Evolutionary conservation across 495 filamentous ascomycete species (phyloP), one percentile per base, ranked within the genome.

Genomic region (Hypoxylon trugodes): DNA sequence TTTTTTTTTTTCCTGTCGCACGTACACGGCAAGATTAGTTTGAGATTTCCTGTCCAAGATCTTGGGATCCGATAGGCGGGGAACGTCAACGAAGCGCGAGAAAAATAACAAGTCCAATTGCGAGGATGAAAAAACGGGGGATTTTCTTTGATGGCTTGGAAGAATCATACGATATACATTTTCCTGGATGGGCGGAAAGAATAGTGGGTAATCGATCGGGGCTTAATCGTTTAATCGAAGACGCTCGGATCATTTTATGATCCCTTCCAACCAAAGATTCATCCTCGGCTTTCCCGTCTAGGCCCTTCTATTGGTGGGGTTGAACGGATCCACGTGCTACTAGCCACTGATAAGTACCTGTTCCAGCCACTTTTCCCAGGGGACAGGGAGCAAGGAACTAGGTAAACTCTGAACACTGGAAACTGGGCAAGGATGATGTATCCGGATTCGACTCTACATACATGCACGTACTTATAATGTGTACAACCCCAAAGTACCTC

Each of bases 51-150:
- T 56, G 9, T 54, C 56, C 40, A 47, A 67, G 57, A 67, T 67
- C 64, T 61, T 57, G 36, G 46, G 21, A 61, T 67, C 58, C 64
- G 64, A 67, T 61, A 67, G 58, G 58, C 53, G 38, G 57, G n/a
- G 52, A 42, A 18, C 49, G 56, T 47, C 45, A 45, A 57, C 18
- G 46, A 57, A 21, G 40, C 46, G 58, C 58, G 40, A 40, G 49
- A 51, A 61, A 62, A 32, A n/a, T n/a, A n/a, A n/a, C n/a, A n/a
- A n/a, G n/a, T 32, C 57, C 58, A 59, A 61, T 61, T 57, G 58
- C 45, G 47, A 58, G 32, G 45, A 26, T 41, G 32, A 32, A 48
- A 61, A 61, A 53, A 30, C 51, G 64, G 58, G 64, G 58, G 53
- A 41, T 58, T 40, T 21, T 66, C 25, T 42, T 55, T 56, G 40